Conservation (phyloP, 2,329 filamentous ascomycete genomes). For the Epicoccum sorghinum region DNA sequence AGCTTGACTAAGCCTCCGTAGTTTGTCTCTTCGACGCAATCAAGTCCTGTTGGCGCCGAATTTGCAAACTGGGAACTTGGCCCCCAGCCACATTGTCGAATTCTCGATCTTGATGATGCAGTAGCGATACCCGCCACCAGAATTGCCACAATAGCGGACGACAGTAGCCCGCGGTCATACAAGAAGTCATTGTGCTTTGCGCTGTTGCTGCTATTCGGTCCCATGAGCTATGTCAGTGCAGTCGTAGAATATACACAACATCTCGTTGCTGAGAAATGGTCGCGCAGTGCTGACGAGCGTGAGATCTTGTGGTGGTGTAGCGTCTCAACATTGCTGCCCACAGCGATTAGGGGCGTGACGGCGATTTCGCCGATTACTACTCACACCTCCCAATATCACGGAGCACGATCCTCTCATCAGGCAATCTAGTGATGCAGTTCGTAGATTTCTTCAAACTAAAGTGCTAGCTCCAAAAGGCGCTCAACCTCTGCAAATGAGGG, state of each 20-base stretch:
- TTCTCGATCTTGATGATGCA: not conserved
- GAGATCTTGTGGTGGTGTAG: constrained; percentile 4
- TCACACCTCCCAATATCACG: not conserved
- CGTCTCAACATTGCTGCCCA: constrained; percentile 2
- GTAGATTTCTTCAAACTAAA: constrained; percentile 1
- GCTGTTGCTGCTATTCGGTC: not conserved
- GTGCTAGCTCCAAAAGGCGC: constrained; percentile 1
- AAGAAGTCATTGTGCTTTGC: not conserved
- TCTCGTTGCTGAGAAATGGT: not conserved
- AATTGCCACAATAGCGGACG: not conserved
- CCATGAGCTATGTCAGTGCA: not conserved
- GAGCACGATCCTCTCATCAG: not conserved
- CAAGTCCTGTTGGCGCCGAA: constrained; percentile 1
- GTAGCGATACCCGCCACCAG: not conserved
- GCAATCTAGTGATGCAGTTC: not conserved
- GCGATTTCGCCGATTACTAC: not conserved
- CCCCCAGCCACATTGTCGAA: not conserved
- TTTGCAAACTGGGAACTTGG: not conserved
- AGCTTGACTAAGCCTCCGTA: constrained; percentile 1
- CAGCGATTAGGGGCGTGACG: not conserved
- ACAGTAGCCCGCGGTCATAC: not conserved
- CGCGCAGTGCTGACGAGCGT: not conserved
- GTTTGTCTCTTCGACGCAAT: not conserved
- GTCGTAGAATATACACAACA: not conserved
- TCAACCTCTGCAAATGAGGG: constrained; percentile 5